These are phyloP conservation scores for Ceriops zippeliana DNA, from an alignment of 345 rosid species.

Conservation along the genomic window DNA sequence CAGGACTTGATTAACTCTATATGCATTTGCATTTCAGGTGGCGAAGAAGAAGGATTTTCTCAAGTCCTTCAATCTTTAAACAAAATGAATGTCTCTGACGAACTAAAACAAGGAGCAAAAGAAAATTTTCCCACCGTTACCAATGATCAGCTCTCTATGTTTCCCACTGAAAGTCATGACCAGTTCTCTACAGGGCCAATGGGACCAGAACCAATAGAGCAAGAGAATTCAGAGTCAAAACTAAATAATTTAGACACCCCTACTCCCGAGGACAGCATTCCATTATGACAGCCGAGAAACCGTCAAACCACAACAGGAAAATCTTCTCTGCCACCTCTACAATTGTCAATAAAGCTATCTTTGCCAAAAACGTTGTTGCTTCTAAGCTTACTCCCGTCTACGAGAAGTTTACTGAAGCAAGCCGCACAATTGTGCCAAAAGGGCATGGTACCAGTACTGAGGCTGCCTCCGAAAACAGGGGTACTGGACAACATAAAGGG, in stretches of 20 bases:
- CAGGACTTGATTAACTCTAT: too few relatives aligned
- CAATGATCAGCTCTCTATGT: constrained; percentile 2
- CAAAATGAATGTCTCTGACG: constrained; percentile 33
- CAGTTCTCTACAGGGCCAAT: constrained; percentile 53
- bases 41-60: constrained; percentile 32
- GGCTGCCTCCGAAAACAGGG: neutral
- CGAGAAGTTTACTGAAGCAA: constrained; percentile 43
- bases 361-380: constrained; percentile 41
- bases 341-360: constrained; percentile 40
- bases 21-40: constrained; percentile 24
- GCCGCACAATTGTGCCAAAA: constrained; percentile 34
- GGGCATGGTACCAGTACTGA: constrained; percentile 25
- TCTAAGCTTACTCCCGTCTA: constrained; percentile 64
- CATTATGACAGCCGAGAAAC: constrained; percentile 2
- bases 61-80: constrained; percentile 35
- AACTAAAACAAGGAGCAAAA: constrained; percentile 12
- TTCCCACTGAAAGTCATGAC: constrained; percentile 51
- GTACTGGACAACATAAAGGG: constrained; percentile 40
- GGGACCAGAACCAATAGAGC: neutral
- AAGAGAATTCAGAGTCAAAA: constrained; percentile 2
- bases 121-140: neutral
- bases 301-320: constrained; percentile 30
- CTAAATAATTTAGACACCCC: neutral
- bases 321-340: constrained; percentile 42
- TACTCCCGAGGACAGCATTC: neutral